phyloP scores from a whole-genome alignment of 2,329 filamentous ascomycete species.

The Nemania serpens region DNA sequence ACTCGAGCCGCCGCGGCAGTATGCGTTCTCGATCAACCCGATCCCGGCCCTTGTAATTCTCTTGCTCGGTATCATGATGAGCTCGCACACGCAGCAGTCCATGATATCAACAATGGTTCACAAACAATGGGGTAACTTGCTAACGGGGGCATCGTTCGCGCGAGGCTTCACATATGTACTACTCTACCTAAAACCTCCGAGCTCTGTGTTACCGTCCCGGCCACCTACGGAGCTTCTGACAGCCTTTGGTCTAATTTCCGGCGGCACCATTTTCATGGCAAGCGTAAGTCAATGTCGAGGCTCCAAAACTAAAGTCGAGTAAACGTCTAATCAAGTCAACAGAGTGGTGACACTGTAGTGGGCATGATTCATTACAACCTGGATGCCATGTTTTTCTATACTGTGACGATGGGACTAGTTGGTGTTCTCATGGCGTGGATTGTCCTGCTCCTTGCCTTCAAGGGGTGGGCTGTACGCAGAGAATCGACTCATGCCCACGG shows the following conservation, averaged over 20 bases:
- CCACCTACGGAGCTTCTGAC: slow-evolving; percentile 90
- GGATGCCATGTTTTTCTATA: slow-evolving; percentile 94
- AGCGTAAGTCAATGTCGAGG: slow-evolving; percentile 62
- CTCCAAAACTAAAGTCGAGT: neutral
- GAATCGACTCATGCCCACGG: slow-evolving; percentile 42
- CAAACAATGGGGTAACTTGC: slow-evolving; percentile 87
- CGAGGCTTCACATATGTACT: slow-evolving; percentile 80
- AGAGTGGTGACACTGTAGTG: slow-evolving; percentile 75
- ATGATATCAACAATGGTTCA: slow-evolving; percentile 92
- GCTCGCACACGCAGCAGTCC: slow-evolving; percentile 81
- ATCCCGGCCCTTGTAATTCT: slow-evolving; percentile 86
- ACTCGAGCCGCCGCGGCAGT: slow-evolving; percentile 66
- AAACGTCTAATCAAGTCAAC: slow-evolving; percentile 18
- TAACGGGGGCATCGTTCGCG: slow-evolving; percentile 79
- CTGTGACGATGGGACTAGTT: slow-evolving; percentile 81
- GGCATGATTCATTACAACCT: slow-evolving; percentile 78
- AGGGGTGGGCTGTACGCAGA: slow-evolving; percentile 76
- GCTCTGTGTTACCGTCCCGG: slow-evolving; percentile 77
- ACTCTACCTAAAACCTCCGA: slow-evolving; percentile 79
- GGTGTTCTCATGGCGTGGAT: slow-evolving; percentile 86
- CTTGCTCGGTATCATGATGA: slow-evolving; percentile 92
- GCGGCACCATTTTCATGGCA: slow-evolving; percentile 90
- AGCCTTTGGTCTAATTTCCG: slow-evolving; percentile 83
- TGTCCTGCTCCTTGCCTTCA: slow-evolving; percentile 76
- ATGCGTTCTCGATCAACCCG: slow-evolving; percentile 81